Percentiles rank a stretch among this genome's conserved stretches.
These are phyloP conservation scores for Bassia scoparia DNA, from an alignment of 148 eudicot genomes.

Conservation along the genomic window DNA sequence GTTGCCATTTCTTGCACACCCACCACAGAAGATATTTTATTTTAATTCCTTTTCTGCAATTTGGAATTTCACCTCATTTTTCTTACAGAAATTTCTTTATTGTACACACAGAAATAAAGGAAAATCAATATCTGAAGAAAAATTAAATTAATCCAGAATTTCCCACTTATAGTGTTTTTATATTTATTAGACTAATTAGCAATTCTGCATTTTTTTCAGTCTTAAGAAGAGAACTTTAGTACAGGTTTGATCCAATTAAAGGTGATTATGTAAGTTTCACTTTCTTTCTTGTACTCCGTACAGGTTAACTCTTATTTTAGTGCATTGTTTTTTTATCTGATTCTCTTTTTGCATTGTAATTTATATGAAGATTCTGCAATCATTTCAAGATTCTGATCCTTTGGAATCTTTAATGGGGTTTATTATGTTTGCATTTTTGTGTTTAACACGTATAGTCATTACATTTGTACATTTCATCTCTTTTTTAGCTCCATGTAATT, in stretches of 20 bases:
- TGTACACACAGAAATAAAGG: background rate
- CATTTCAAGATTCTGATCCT: constrained; percentile 1
- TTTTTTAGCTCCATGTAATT: background rate
- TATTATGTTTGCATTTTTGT: background rate
- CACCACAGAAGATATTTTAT: background rate
- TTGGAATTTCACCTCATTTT: background rate
- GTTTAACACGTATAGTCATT: background rate
- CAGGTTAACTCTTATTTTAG: background rate
- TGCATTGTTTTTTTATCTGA: background rate
- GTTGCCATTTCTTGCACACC: background rate
- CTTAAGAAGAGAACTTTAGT: constrained; percentile 11
- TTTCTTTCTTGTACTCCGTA: background rate
- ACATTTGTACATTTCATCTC: background rate
- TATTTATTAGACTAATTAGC: background rate
- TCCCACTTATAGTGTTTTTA: background rate
- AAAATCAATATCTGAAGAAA: too few species aligned
- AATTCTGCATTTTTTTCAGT: background rate
- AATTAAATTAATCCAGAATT: background rate
- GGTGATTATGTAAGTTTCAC: constrained; percentile 6
- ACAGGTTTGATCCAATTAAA: constrained; percentile 13
- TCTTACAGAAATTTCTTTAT: background rate
- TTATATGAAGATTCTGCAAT: constrained; percentile 4
- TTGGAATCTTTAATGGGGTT: background rate
- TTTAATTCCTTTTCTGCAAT: background rate
- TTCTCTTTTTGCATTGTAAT: background rate